phyloP scores from a whole-genome alignment of 306 rosid genomes.

The Coriaria nepalensis region DNA sequence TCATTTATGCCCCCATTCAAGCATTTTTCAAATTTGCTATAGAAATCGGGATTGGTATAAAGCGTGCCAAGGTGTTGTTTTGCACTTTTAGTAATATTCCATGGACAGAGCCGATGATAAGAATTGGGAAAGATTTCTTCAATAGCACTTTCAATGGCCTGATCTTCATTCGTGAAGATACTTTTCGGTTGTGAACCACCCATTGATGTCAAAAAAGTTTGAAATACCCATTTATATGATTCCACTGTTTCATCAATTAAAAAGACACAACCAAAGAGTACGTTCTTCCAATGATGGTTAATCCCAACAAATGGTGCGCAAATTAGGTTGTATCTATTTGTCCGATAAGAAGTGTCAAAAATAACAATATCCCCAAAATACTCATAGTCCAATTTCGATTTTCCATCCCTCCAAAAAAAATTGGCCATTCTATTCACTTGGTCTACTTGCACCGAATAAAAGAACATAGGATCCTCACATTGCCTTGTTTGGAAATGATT shows the following conservation, averaged over 20 bases:
- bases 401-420: conserved; percentile 22
- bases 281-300: conserved; percentile 15
- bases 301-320: conserved; percentile 19
- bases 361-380: conserved; percentile 17
- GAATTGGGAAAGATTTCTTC: conserved; percentile 6
- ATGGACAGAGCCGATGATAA: conserved; percentile 3
- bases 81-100: conserved; percentile 9
- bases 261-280: conserved; percentile 20
- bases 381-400: conserved; percentile 13
- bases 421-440: neutral
- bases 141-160: conserved; percentile 6
- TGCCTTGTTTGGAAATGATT: conserved; percentile 2
- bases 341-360: conserved; percentile 14
- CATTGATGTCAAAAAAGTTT: conserved; percentile 14
- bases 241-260: conserved; percentile 12
- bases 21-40: conserved; percentile 8
- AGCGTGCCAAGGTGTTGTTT: conserved; percentile 3
- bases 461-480: conserved; percentile 11
- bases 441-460: conserved; percentile 18
- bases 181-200: conserved; percentile 12
- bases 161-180: conserved; percentile 9
- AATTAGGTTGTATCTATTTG: conserved; percentile 10
- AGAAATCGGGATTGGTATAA: conserved; percentile 11
- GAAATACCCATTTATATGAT: conserved; percentile 14
- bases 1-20: conserved; percentile 5